Evolutionary conservation across 306 rosid species (phyloP), one percentile per base, ranked within the genome.

Genomic region (Geum urbanum): DNA sequence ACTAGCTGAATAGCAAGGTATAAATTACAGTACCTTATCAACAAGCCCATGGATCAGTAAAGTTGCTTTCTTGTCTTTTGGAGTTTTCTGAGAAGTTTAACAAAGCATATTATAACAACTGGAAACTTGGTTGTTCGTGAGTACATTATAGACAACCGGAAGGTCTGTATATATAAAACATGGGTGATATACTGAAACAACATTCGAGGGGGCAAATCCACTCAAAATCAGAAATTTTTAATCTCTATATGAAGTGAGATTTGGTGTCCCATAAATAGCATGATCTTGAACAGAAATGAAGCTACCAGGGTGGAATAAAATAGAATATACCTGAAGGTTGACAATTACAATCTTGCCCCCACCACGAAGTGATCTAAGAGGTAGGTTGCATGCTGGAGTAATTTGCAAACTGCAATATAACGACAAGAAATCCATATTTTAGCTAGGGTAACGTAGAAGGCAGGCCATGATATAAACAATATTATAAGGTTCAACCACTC

Each of bases 381-480:
- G 97, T 70, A 94, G 90, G 87, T 94, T 91, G 84, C 99, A 94
- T 22, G 99, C 99, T 64, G 99, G 99, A 74, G 99, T 94, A 75
- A 94, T 94, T 84, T 94, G 99, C 83, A 94, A 79, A 79, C 97
- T 94, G 95, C 86, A 82, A 52, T 9, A 68, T 63, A 69, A 55
- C 6, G 63, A 44, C n/a, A 19, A 66, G 0, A 5, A 46, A 35
- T 62, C 72, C 53, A 41, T 37, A 46, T 47, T 59, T 14, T 24
- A 32, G 44, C 15, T 67, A n/a, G 43, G 9, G 14, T 37, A 56
- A 22, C 49, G n/a, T 13, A 47, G n/a, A 62, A 48, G 19, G 39
- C 6, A 44, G 18, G 46, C 15, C 51, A 72, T 18, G 40, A 20
- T 20, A 20, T 5, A 20, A 54, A 20, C 32, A 1, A 27, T 27